phyloP scores from a whole-genome alignment of 106 monocot species.

The Narthecium ossifragum region DNA sequence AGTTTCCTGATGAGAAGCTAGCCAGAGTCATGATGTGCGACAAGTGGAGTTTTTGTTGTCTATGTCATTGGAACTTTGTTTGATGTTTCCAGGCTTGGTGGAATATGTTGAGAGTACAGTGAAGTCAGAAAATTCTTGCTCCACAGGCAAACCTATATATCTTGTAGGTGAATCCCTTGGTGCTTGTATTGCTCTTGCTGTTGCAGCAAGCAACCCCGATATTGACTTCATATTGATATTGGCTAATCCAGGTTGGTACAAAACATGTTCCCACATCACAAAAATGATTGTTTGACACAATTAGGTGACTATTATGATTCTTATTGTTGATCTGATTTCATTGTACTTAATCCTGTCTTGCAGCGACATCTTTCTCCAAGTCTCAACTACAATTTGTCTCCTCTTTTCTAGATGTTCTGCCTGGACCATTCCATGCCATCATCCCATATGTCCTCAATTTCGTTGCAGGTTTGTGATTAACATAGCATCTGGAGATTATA shows the following conservation, averaged over 20 bases:
- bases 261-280: no score
- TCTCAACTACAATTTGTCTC: slow-evolving; percentile 45
- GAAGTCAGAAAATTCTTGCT: slow-evolving; percentile 20
- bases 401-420: slow-evolving; percentile 31
- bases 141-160: slow-evolving; percentile 58
- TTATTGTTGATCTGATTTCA: no score
- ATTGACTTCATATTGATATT: slow-evolving; percentile 64
- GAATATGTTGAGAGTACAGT: slow-evolving; percentile 57
- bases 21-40: neutral
- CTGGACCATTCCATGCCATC: slow-evolving; percentile 31
- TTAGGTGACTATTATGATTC: no score
- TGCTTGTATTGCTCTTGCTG: slow-evolving; percentile 70
- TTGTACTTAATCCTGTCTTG: slow-evolving; percentile 7
- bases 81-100: slow-evolving; percentile 41
- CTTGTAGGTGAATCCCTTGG: slow-evolving; percentile 83
- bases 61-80: neutral
- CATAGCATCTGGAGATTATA: no score
- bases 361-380: slow-evolving; percentile 57
- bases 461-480: slow-evolving; percentile 28
- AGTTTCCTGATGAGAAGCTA: no score
- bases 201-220: slow-evolving; percentile 66
- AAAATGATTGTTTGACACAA: no score
- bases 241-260: slow-evolving; percentile 70
- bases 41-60: neutral
- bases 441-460: slow-evolving; percentile 24